Evolutionary conservation across 139 green algal genomes (phyloP).

Genomic region (Dunaliella primolecta): DNA sequence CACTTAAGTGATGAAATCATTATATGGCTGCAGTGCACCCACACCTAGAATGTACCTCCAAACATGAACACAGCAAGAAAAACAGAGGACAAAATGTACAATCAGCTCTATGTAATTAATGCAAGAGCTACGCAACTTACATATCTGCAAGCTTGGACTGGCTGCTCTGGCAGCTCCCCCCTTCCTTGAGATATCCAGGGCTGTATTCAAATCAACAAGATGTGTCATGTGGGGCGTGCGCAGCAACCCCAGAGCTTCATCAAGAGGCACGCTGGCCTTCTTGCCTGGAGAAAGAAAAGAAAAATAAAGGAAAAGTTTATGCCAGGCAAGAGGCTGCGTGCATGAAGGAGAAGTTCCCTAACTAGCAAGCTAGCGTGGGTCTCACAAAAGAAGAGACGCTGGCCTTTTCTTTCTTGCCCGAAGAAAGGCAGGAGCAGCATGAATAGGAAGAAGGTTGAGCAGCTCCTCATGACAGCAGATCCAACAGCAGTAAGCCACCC

Average conservation of each 20-base stretch:
- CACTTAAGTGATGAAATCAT: too few species aligned
- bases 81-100: too few species aligned
- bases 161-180: too few species aligned
- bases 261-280: background rate
- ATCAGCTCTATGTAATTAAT: too few species aligned
- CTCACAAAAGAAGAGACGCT: background rate
- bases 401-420: background rate
- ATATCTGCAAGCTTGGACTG: too few species aligned
- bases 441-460: background rate
- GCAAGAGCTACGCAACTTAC: too few species aligned
- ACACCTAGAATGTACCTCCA: too few species aligned
- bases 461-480: background rate
- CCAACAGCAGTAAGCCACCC: background rate
- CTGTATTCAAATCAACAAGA: background rate
- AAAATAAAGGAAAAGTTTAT: too few species aligned
- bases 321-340: background rate
- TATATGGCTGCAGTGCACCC: too few species aligned
- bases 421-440: background rate
- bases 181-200: background rate
- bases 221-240: background rate
- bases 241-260: constrained; percentile 5
- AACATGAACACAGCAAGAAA: too few species aligned
- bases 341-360: background rate
- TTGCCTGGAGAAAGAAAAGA: too few species aligned
- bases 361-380: background rate